These are phyloP conservation scores for Antitrichia curtipendula DNA, from an alignment of 225 moss, liverwort and hornwort species.

Conservation along the genomic window DNA sequence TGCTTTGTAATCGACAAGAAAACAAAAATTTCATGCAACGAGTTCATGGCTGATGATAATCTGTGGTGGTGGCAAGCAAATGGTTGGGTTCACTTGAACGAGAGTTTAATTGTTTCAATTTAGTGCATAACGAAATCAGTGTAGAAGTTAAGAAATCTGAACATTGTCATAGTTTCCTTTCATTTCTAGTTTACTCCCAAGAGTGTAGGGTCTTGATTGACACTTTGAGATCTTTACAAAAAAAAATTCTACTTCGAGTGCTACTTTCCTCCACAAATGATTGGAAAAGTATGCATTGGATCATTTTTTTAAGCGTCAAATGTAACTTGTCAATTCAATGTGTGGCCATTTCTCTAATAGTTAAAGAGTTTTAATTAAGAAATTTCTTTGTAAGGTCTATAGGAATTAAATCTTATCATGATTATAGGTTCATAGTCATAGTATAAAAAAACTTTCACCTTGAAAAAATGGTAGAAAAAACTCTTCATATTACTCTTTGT, in stretches of 20 bases:
- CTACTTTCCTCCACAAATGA: not conserved
- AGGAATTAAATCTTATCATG: too few species aligned
- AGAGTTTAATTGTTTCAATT: not conserved
- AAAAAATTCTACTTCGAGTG: fast-evolving
- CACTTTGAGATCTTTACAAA: not conserved
- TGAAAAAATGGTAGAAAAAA: not conserved
- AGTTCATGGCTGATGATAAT: not conserved
- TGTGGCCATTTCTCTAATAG: too few species aligned
- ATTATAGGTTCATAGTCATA: not conserved
- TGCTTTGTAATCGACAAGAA: not conserved
- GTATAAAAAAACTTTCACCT: not conserved
- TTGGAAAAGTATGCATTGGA: not conserved
- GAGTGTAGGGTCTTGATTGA: not conserved
- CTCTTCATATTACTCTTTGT: not conserved
- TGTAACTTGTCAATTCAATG: not conserved
- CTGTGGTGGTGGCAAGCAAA: not conserved
- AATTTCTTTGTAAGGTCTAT: not conserved
- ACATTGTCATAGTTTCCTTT: not conserved
- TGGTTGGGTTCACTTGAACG: not conserved
- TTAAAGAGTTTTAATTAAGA: too few species aligned
- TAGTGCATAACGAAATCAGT: fast-evolving
- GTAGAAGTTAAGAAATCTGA: too few species aligned
- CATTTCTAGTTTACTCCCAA: not conserved
- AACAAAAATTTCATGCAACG: not conserved
- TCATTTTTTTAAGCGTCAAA: not conserved